A percentile compares a stretch with the other conserved stretches of the same genome.
Conservation (phyloP, 768 basidiomycete species). For the Dioszegia aurantiaca region DNA sequence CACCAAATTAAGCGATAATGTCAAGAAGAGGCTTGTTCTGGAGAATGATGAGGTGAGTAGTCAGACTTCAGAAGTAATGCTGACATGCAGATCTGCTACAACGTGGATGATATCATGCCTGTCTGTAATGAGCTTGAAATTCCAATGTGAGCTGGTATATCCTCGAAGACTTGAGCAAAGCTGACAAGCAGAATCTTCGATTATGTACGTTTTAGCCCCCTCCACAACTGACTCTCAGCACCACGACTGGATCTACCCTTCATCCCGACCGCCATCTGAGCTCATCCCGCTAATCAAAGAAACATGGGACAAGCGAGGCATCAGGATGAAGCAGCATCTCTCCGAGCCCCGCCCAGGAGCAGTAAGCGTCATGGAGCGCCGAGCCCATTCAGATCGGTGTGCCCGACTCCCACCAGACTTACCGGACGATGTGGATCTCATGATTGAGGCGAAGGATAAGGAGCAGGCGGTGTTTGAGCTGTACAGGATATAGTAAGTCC, state of each 20-base stretch:
- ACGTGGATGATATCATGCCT: slow-evolving; percentile 80
- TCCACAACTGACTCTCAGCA: slow-evolving; percentile 54
- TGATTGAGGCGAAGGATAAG: slow-evolving; percentile 67
- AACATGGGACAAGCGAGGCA: slow-evolving; percentile 72
- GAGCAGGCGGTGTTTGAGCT: slow-evolving; percentile 89
- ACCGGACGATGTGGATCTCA: slow-evolving; percentile 60
- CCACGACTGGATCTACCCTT: slow-evolving; percentile 67
- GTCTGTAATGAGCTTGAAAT: slow-evolving; percentile 79
- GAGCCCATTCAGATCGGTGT: slow-evolving; percentile 84
- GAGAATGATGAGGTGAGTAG: slow-evolving; percentile 83
- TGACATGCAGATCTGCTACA: slow-evolving; percentile 68
- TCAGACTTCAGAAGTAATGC: neutral
- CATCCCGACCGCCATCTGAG: slow-evolving; percentile 57
- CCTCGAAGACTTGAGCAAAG: slow-evolving; percentile 1
- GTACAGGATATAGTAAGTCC: slow-evolving; percentile 65
- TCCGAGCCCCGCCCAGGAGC: slow-evolving; percentile 87
- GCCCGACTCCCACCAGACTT: slow-evolving; percentile 63
- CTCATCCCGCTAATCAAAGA: slow-evolving; percentile 72
- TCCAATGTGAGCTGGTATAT: slow-evolving; percentile 56
- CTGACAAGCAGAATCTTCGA: slow-evolving; percentile 43
- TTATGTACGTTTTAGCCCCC: slow-evolving; percentile 27
- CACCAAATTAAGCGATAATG: slow-evolving; percentile 61
- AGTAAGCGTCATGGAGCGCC: slow-evolving; percentile 72
- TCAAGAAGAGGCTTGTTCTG: slow-evolving; percentile 73
- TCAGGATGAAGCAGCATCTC: slow-evolving; percentile 86